Evolutionary conservation across 2,329 filamentous ascomycete genomes (phyloP), one percentile per base, ranked within the genome.

Genomic region (Apiospora koreana): DNA sequence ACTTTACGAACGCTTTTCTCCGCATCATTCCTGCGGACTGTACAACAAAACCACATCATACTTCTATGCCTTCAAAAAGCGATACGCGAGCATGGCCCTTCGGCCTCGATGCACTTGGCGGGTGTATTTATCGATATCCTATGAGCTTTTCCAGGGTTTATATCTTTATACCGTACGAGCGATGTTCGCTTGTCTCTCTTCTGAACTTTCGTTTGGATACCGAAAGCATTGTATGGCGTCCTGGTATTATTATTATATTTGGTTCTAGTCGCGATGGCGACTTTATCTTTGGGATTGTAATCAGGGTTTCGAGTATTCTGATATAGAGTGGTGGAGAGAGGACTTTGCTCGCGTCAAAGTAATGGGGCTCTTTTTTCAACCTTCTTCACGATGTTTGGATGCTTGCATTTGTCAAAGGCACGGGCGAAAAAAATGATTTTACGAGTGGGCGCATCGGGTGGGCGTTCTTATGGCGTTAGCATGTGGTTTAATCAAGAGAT

Each of bases 171-270:
- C 31, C 31, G 54, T n/a, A 62, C 54, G 54, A 62, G 54, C 54
- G 54, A 62, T 62, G 54, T 62, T 62, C 28, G 54, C 54, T 62
- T 38, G 54, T 62, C 54, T 62, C 50, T 35, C 31, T 62, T 38
- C 54, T 62, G 54, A 62, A 62, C 54, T 38, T 62, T 62, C 54
- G 31, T 62, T 62, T 62, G 54, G 54, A 62, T 62, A 62, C 54
- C 54, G 54, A 62, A 62, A 62, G 54, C 54, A 62, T 62, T 38
- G 54, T 62, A 62, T 38, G 54, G 54, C 54, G 54, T 62, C 54
- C 54, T 62, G 54, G 54, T 62, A 62, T 38, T 38, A 31, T n/a
- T 62, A 62, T 62, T 38, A 38, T 62, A 62, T 62, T 38, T 62
- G 54, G 31, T 62, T 62, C 41, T 62, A n/a, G 54, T 62, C 54